Conservation (phyloP, 1,139 yeast species). For the Yamadazyma mexicana region DNA sequence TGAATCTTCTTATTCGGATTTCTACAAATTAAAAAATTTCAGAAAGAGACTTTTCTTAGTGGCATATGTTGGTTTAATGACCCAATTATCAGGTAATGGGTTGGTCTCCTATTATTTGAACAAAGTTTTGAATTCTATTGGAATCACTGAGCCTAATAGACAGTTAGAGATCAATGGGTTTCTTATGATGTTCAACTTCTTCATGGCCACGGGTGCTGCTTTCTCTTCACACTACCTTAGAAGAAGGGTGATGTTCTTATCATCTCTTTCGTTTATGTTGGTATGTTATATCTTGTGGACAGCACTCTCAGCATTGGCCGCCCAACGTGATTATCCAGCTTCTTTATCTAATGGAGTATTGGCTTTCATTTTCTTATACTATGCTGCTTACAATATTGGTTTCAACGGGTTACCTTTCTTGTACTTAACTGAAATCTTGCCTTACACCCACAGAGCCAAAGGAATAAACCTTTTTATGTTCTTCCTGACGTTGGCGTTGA, state of each 20-base stretch:
- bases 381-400: constrained; percentile 33
- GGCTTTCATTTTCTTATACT: constrained; percentile 45
- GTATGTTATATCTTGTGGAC: constrained; percentile 39
- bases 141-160: constrained; percentile 40
- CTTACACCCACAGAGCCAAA: constrained; percentile 44
- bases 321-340: constrained; percentile 26
- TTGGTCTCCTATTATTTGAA: constrained; percentile 51
- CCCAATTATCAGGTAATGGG: constrained; percentile 54
- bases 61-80: constrained; percentile 32
- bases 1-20: constrained; percentile 32
- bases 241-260: constrained; percentile 46
- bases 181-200: constrained; percentile 40
- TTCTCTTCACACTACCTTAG: constrained; percentile 29
- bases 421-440: constrained; percentile 42
- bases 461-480: constrained; percentile 36
- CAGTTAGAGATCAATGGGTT: constrained; percentile 53
- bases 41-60: constrained; percentile 44
- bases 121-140: constrained; percentile 48
- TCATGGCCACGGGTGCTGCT: constrained; percentile 32
- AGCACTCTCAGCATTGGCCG: constrained; percentile 33
- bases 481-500: constrained; percentile 22
- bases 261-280: constrained; percentile 35
- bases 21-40: constrained; percentile 34
- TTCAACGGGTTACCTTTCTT: constrained; percentile 39
- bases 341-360: constrained; percentile 41